Evolutionary conservation across 306 rosid genomes (phyloP).

Genomic region (Cyamopsis tetragonoloba): DNA sequence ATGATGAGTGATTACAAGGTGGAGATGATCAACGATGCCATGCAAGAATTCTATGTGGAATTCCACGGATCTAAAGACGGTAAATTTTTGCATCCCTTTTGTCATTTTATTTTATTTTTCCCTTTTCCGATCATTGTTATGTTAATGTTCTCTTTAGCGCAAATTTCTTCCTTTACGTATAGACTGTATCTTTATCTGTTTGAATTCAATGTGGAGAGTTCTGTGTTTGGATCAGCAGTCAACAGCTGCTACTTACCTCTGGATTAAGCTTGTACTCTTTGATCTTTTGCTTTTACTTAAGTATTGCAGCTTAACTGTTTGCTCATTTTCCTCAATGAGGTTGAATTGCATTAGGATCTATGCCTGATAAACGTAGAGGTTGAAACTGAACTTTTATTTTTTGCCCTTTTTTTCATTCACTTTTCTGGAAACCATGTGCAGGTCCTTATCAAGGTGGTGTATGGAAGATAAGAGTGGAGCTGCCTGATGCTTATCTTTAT

Average conservation of each 20-base stretch:
- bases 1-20: constrained; percentile 93
- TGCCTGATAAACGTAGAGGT: constrained; percentile 4
- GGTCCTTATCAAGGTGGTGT: constrained; percentile 81
- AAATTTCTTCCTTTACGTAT: neutral
- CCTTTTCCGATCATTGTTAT: neutral
- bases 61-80: constrained; percentile 83
- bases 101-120: neutral
- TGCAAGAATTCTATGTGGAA: constrained; percentile 75
- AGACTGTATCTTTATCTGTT: neutral
- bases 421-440: constrained; percentile 33
- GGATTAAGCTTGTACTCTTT: neutral
- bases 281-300: constrained; percentile 20
- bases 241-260: constrained; percentile 17
- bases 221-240: constrained; percentile 19
- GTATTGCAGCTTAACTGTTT: constrained; percentile 27
- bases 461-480: constrained; percentile 84
- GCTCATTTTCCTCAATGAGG: constrained; percentile 19
- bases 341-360: constrained; percentile 22
- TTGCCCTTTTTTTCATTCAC: neutral
- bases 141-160: neutral
- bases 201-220: constrained; percentile 18
- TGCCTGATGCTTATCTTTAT: constrained; percentile 88
- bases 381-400: neutral
- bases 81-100: constrained; percentile 36
- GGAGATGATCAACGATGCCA: constrained; percentile 72